A percentile compares a stretch with the other conserved stretches of the same genome.
These are phyloP conservation scores for Cardamine occulta DNA, from an alignment of 345 rosid species.

Conservation along the genomic window DNA sequence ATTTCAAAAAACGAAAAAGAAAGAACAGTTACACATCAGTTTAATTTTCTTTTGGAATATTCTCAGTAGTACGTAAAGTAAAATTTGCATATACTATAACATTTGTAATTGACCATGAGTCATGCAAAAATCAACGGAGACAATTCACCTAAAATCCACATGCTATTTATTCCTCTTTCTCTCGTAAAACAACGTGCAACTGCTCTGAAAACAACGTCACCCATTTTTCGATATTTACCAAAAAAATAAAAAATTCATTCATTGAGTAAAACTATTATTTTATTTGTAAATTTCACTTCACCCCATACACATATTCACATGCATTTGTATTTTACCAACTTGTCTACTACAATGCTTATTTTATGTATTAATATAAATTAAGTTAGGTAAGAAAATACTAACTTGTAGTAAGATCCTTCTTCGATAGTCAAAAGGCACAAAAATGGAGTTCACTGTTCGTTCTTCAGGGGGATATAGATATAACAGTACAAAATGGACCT, in stretches of 20 bases:
- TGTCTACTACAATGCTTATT: not conserved
- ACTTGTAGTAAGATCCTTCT: not conserved
- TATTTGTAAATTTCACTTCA: slow-evolving; percentile 1
- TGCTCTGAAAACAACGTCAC: slow-evolving; percentile 29
- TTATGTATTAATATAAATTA: not conserved
- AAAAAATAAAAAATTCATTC: not conserved
- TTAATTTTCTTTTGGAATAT: not conserved
- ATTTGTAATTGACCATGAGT: not conserved
- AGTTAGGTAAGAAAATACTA: not conserved
- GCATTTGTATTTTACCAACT: slow-evolving; percentile 33
- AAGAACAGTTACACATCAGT: no score
- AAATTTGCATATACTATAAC: not conserved
- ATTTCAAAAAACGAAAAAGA: not conserved
- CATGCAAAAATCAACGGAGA: slow-evolving; percentile 15
- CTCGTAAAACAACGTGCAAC: slow-evolving; percentile 32
- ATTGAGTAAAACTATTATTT: not conserved
- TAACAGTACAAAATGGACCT: slow-evolving; percentile 6
- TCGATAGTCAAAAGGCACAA: not conserved
- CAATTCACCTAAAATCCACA: slow-evolving; percentile 41
- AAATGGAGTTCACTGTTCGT: slow-evolving; percentile 17
- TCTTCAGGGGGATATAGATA: not conserved
- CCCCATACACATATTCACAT: slow-evolving; percentile 22
- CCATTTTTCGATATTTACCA: slow-evolving; percentile 24
- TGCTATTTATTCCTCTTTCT: slow-evolving; percentile 33
- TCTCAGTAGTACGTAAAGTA: not conserved